Base-by-base conservation (phyloP, 2,329 filamentous ascomycete species). In the Mycosphaerella sp. region DNA sequence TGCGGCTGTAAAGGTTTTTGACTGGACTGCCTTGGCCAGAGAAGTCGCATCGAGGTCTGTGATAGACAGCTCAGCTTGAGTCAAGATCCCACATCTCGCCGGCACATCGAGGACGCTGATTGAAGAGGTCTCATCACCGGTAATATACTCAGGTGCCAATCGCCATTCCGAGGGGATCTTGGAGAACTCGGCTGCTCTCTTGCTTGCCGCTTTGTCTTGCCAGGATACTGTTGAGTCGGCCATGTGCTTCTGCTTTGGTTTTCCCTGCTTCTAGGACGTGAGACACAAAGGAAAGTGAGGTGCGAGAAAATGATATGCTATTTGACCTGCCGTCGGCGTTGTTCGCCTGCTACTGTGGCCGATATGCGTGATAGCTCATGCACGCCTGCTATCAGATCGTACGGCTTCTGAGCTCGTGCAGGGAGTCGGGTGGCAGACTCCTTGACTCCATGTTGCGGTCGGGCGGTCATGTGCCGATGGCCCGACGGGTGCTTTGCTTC, bases 21-120 rank as follows among this genome's bases (percentile, higher is more conserved):
- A 59, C 28, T 63, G 57, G 16, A 75, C 68, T 2, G 62, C 66
- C 21, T 66, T 58, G 2, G 68, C 64, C 43, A 75, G 55, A 13
- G 60, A 64, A 4, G 66, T 68, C 3, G 73, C 73, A 60, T 79
- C 74, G 52, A 74, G 76, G 55, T 81, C 78, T 0, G 80, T 83
- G 39, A 82, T 79, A 0, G 68, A 62, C 14, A 82, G 61, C 53
- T 83, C 79, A 4, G 70, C 62, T 0, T 63, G 12, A 1, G 64
- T 73, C 14, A 83, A 66, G 4, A 83, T 62, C 0, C 78, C 77
- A 57, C 77, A 78, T 45, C 69, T 68, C 12, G 71, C 67, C 1
- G 79, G 79, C 6, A 81, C 64, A 18, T 74, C 66, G 44, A 77
- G 69, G n/a, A 79, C 70, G 17, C n/a, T 64, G 27, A 51, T 54